A percentile compares a stretch with the other conserved stretches of the same genome.
phyloP scores from a whole-genome alignment of 495 filamentous ascomycete species.

The Aspergillus coremiiformis region DNA sequence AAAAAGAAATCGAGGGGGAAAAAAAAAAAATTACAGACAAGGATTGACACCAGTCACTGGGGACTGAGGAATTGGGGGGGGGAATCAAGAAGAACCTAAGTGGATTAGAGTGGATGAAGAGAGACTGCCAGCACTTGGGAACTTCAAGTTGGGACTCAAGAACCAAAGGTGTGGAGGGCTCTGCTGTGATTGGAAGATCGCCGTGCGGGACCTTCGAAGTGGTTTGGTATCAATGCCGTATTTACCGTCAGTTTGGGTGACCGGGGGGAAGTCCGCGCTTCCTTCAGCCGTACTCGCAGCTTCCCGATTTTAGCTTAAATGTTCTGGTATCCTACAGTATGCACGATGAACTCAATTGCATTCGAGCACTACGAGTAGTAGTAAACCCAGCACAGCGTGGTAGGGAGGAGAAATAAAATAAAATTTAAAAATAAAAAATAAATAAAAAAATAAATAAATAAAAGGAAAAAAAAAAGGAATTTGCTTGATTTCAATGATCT shows the following conservation, averaged over 20 bases:
- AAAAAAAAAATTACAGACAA: conserved; percentile 4
- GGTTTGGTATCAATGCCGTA: conserved; percentile 12
- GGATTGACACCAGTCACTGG: conserved; percentile 12
- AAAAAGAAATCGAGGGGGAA: conserved; percentile 14
- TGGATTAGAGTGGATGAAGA: conserved; percentile 2
- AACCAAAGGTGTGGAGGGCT: conserved; percentile 10
- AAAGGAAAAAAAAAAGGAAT: not conserved
- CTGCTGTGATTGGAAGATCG: conserved; percentile 18
- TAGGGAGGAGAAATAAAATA: too few relatives aligned
- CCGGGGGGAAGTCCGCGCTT: conserved; percentile 1
- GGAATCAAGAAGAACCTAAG: not conserved
- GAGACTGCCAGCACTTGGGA: conserved; percentile 8
- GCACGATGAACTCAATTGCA: not conserved
- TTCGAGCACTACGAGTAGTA: too few relatives aligned
- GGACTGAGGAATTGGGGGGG: conserved; percentile 4
- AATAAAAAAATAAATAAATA: too few relatives aligned
- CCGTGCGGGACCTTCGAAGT: conserved; percentile 14
- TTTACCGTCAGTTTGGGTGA: conserved; percentile 11
- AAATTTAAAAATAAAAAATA: too few relatives aligned
- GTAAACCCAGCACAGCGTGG: not conserved
- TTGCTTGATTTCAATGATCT: not conserved
- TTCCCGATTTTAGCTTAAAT: not conserved
- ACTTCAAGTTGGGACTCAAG: too few relatives aligned
- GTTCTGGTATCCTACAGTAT: not conserved
- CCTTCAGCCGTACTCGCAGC: conserved; percentile 1